Base-by-base conservation (phyloP, 805 yeast species). In the Candida easanensis region DNA sequence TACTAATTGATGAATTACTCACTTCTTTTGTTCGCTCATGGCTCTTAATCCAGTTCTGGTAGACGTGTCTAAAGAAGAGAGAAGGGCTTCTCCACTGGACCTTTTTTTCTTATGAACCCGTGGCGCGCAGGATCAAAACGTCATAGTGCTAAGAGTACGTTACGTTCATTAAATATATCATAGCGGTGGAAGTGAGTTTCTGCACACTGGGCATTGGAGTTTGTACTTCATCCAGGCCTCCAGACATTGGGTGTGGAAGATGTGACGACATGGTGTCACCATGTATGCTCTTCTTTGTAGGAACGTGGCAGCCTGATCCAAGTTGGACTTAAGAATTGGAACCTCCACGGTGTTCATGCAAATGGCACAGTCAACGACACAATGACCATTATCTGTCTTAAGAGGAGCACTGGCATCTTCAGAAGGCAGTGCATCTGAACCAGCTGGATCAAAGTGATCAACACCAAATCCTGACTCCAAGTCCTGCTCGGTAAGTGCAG, bases 201-300 rank as follows among this genome's bases (percentile, higher is more conserved):
- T 75, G 64, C 98, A 91, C 6, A 89, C 90, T 1, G 98, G 98
- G 65, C 98, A 91, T 57, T 89, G 96, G 39, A 91, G 65, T 56
- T 89, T 87, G 60, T 88, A 85, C 61, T 82, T 78, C 97, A 91
- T 88, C 97, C 97, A 91, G 49, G 76, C 79, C 58, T 87, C 95
- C 50, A 91, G 68, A 65, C 98, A 90, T n/a, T 77, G 81, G 2
- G 88, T 76, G 59, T 90, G 97, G 75, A 89, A 91, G 9, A 88
- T 79, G 61, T 90, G 98, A 33, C 80, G 73, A 63, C 98, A 90
- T 2, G 97, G 97, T 0, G 98, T 88, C 3, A 88, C 78, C 93
- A 86, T 84, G 56, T 82, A 84, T 11, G 68, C 64, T 51, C 78
- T 69, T 45, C 62, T 52, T 26, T 48, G 49, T 21, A 56, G 37